phyloP scores from a whole-genome alignment of 2,329 filamentous ascomycete species.

The Thyridium curvatum region DNA sequence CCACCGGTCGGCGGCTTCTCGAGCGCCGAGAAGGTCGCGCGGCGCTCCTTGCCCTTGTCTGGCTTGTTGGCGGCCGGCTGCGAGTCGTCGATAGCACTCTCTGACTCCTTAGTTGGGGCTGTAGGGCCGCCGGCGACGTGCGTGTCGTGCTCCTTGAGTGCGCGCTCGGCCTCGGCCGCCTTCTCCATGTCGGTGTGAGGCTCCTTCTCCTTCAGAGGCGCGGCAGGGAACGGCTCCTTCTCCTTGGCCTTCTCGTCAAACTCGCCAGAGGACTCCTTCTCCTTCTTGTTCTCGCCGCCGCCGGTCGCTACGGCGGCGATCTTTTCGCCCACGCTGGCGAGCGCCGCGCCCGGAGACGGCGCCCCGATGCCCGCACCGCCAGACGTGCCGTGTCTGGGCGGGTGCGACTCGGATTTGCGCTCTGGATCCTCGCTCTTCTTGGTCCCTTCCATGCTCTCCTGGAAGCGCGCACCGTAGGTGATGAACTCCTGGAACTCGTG shows the following conservation, averaged over 20 bases:
- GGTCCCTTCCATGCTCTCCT: slow-evolving; percentile 53
- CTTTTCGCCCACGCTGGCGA: slow-evolving; percentile 29
- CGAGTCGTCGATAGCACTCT: slow-evolving; percentile 12
- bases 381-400: slow-evolving; percentile 15
- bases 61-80: slow-evolving; percentile 14
- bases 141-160: slow-evolving; percentile 12
- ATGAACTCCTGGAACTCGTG: slow-evolving; percentile 83
- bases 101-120: slow-evolving; percentile 17
- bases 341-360: slow-evolving; percentile 31
- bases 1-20: slow-evolving; percentile 38
- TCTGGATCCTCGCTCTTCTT: slow-evolving; percentile 48
- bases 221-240: slow-evolving; percentile 22
- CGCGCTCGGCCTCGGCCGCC: slow-evolving; percentile 18
- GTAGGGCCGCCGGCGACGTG: too few relatives aligned
- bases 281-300: slow-evolving; percentile 16
- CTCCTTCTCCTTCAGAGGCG: slow-evolving; percentile 10
- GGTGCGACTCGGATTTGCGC: slow-evolving; percentile 22
- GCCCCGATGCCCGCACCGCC: slow-evolving; percentile 34
- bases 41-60: slow-evolving; percentile 30
- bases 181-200: slow-evolving; percentile 18
- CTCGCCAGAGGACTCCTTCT: slow-evolving; percentile 25
- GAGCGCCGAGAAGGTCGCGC: slow-evolving; percentile 49
- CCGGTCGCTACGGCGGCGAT: slow-evolving; percentile 11
- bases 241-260: slow-evolving; percentile 26
- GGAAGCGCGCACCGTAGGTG: slow-evolving; percentile 72